Evolutionary conservation across 495 filamentous ascomycete species (phyloP), one percentile per base, ranked within the genome.

Genomic region (Xylaria grammica): DNA sequence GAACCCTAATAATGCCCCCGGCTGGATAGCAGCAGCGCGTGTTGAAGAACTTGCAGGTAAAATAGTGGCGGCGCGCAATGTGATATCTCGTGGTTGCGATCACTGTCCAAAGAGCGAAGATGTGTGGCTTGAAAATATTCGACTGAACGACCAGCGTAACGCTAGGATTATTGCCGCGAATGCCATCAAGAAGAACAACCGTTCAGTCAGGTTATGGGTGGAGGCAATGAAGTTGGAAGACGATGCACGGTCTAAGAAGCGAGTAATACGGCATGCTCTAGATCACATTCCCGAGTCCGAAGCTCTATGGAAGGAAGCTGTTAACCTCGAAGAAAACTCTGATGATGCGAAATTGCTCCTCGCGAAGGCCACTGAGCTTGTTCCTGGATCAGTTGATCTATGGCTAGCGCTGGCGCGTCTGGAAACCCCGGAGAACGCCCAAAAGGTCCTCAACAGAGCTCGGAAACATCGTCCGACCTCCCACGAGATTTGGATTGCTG

Each of bases 101-200:
- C 85, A 92, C 65, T 97, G 93, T 72, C 94, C 96, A 1, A 93
- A 94, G 75, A 97, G 89, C 65, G 93, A 97, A 77, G 95, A 97
- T 72, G 90, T 87, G 19, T 99, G 96, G 96, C 81, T 97, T 26
- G 94, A 98, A 72, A 93, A 90, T 60, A 98, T 99, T 54, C 87
- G 93, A 62, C 81, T 98, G 0, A 96, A 96, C 69, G 92, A 97
- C 72, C 87, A 89, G 30, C 89, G 92, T 22, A 99, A 97, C 70
- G 93, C 92, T 65, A 97, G 94, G 75, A 86, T 98, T 63, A 96
- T 98, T 63, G 96, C 94, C n/a, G 93, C 95, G 8, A 88, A 94
- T 63, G 95, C 93, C 1, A 93, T 99, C 65, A 88, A 94, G 72
- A 86, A 90, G 50, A 97, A 97, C 62, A 90, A 92, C 51, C 87